phyloP scores from a whole-genome alignment of 148 eudicot species.

The Cornus controversa region DNA sequence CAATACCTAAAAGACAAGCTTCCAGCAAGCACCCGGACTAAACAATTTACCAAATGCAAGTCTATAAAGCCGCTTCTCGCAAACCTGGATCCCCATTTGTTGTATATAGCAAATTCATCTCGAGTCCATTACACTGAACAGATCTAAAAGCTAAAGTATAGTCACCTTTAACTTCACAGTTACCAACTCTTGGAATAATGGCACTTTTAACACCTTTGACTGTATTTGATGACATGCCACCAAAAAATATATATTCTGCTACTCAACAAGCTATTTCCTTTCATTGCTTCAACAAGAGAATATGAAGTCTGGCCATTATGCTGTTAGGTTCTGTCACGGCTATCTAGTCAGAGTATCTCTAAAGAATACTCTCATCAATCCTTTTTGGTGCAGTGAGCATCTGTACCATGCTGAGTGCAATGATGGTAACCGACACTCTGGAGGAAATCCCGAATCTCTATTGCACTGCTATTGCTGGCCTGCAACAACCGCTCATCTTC shows the following conservation, averaged over 20 bases:
- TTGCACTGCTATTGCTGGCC: constrained; percentile 87
- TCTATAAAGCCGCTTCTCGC: constrained; percentile 6
- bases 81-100: neutral
- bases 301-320: neutral
- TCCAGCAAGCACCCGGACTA: neutral
- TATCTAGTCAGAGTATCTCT: neutral
- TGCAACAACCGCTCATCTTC: constrained; percentile 89
- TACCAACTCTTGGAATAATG: neutral
- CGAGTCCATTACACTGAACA: too few species aligned
- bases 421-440: constrained; percentile 61
- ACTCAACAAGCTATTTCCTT: neutral
- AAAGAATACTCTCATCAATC: constrained; percentile 16
- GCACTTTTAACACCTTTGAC: neutral
- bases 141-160: neutral
- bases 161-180: neutral
- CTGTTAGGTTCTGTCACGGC: neutral
- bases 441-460: constrained; percentile 78
- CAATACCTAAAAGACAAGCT: neutral
- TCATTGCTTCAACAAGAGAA: neutral
- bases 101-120: too few species aligned
- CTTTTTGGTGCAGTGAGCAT: constrained; percentile 85
- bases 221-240: neutral
- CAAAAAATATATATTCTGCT: neutral
- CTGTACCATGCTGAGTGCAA: constrained; percentile 82
- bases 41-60: neutral